A percentile compares a stretch with the other conserved stretches of the same genome.
Evolutionary conservation across 768 basidiomycete species (phyloP).

Genomic region (Rhodocollybia butyracea): DNA sequence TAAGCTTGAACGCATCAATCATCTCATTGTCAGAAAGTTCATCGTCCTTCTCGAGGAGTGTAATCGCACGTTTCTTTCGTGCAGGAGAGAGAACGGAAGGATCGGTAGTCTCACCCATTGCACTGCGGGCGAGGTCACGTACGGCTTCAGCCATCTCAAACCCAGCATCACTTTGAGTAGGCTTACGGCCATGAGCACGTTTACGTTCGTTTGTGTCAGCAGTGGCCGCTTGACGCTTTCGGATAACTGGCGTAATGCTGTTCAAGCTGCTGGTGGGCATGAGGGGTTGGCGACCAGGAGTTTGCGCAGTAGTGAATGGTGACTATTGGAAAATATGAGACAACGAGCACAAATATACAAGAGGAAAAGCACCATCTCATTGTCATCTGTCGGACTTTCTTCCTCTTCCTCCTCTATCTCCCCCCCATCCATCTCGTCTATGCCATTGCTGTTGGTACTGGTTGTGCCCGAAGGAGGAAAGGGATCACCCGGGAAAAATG

Average conservation of each 20-base stretch:
- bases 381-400: not conserved
- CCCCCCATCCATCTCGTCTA: too few relatives aligned
- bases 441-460: too few relatives aligned
- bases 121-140: not conserved
- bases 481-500: slow-evolving; percentile 6
- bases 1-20: not conserved
- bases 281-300: not conserved
- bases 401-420: too few relatives aligned
- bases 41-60: not conserved
- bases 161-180: not conserved
- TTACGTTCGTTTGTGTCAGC: not conserved
- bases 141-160: not conserved
- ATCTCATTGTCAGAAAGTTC: not conserved
- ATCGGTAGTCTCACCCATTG: not conserved
- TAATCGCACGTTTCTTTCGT: not conserved
- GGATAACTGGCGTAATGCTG: not conserved
- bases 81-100: not conserved
- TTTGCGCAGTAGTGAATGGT: too few relatives aligned
- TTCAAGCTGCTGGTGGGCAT: not conserved
- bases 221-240: not conserved
- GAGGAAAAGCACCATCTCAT: too few relatives aligned
- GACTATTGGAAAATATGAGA: too few relatives aligned
- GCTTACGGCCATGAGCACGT: not conserved
- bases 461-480: not conserved
- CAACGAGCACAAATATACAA: too few relatives aligned